Percentiles rank a stretch among this genome's conserved stretches.
These are phyloP conservation scores for Sechiopsis laciniata DNA, from an alignment of 306 rosid species.

Conservation along the genomic window DNA sequence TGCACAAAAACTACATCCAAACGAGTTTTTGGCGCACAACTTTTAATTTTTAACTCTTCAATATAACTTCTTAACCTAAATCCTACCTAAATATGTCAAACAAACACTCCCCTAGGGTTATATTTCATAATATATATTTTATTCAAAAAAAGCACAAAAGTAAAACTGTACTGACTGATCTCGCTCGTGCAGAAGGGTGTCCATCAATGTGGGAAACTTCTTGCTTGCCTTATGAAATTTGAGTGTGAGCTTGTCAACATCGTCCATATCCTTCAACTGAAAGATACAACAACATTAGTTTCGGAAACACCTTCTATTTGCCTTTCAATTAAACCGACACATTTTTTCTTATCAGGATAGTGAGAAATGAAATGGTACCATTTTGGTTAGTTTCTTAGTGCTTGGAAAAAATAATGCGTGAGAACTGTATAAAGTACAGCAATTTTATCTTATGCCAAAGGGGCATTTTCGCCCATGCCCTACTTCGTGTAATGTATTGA, in stretches of 20 bases:
- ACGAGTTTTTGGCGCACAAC: too few relatives aligned
- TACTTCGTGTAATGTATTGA: slow-evolving; percentile 65
- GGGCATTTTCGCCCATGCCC: slow-evolving; percentile 94
- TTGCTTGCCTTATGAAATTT: slow-evolving; percentile 87
- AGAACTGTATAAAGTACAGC: slow-evolving; percentile 51
- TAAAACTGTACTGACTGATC: slow-evolving; percentile 55
- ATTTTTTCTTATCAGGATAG: too few relatives aligned
- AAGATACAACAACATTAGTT: slow-evolving; percentile 26
- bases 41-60: too few relatives aligned
- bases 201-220: slow-evolving; percentile 89
- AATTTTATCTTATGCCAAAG: slow-evolving; percentile 84
- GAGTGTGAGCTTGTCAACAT: slow-evolving; percentile 83
- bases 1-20: too few relatives aligned
- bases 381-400: slow-evolving; percentile 62
- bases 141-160: background rate
- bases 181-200: slow-evolving; percentile 88
- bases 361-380: slow-evolving; percentile 46
- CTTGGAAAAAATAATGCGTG: slow-evolving; percentile 81
- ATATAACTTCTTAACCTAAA: too few relatives aligned
- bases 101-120: too few relatives aligned
- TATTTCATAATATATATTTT: too few relatives aligned
- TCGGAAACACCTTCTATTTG: background rate
- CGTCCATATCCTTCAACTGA: slow-evolving; percentile 83
- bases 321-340: background rate
- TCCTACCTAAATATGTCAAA: too few relatives aligned